A percentile compares a stretch with the other conserved stretches of the same genome.
Evolutionary conservation across 1,284 basidiomycete genomes (phyloP).

Genomic region (Athelia psychrophila): DNA sequence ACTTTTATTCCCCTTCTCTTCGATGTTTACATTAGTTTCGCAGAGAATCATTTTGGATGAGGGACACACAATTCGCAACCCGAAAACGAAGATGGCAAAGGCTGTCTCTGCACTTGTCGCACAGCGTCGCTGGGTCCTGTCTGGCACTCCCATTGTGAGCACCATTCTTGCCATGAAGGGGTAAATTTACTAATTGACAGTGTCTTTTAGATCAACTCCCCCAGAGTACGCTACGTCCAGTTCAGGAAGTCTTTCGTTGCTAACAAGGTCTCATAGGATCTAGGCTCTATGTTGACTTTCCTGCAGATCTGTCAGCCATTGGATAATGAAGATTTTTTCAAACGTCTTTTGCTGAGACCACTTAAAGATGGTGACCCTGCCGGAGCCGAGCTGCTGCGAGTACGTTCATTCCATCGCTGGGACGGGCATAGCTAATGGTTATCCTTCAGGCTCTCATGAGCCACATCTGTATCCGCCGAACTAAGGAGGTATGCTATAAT

Average conservation of each 20-base stretch:
- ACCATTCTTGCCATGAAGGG: not conserved
- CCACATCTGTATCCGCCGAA: slow-evolving; percentile 80
- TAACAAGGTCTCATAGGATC: slow-evolving; percentile 77
- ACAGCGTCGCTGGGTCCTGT: slow-evolving; percentile 78
- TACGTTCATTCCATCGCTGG: slow-evolving; percentile 27
- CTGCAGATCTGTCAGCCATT: slow-evolving; percentile 79
- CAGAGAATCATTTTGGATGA: slow-evolving; percentile 85
- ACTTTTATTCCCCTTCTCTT: not conserved
- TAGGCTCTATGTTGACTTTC: slow-evolving; percentile 83
- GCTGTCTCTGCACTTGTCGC: slow-evolving; percentile 68
- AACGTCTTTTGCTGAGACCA: slow-evolving; percentile 70
- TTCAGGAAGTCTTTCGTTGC: not conserved
- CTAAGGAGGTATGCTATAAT: slow-evolving; percentile 66
- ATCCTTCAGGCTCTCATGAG: slow-evolving; percentile 71
- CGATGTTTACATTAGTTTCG: not conserved
- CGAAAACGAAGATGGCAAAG: slow-evolving; percentile 79
- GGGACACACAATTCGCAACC: slow-evolving; percentile 84
- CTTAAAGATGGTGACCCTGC: slow-evolving; percentile 62
- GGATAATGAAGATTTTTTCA: slow-evolving; percentile 81
- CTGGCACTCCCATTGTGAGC: slow-evolving; percentile 84
- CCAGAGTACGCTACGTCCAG: slow-evolving; percentile 37
- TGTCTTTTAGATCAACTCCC: slow-evolving; percentile 70
- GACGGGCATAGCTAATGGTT: slow-evolving; percentile 7
- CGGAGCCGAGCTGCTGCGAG: slow-evolving; percentile 72
- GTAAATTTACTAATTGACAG: not conserved